Base-by-base conservation (phyloP, 768 basidiomycete genomes). In the Psilocybe cyanescens region DNA sequence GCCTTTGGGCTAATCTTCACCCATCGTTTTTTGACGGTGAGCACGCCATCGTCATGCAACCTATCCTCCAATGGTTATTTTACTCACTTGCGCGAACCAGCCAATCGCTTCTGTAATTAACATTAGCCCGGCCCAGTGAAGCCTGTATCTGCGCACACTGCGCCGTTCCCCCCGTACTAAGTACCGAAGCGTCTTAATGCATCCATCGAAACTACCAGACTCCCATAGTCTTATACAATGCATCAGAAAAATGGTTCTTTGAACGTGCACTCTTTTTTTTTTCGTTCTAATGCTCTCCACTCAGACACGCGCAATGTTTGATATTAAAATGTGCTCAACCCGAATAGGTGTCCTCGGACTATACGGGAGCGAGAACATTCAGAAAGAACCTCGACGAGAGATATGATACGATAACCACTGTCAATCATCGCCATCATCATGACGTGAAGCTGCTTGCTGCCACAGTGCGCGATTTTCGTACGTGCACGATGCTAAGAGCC, bases 21-120 rank as follows among this genome's bases (percentile, higher is more conserved):
- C 33, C 33, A 35, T 11, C 6, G 7, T 35, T 35, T 35, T 11
- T 35, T 35, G 24, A 24, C 33, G 28, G 24, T 50, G 46, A 39
- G 61, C 61, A 57, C 60, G 60, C 53, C 56, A 58, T 61, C 55
- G 54, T 54, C 60, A 61, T 61, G 60, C 60, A 52, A 55, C 52
- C 54, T 17, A 11, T 11, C 33, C 33, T 11, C 33, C 33, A 35
- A 11, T 35, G 11, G 33, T 1, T 35, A 35, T 35, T 35, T 35
- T 6, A 35, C 6, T 11, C 33, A 11, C 11, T 24, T 24, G 24
- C 24, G 24, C 24, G 24, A 24, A 24, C 33, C 33, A 35, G 33
- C 33, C 33, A 35, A 11, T 35, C 33, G 33, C 6, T 24, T 35
- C 33, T 35, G 11, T 35, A 35, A 35, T 35, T 35, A 35, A 35